phyloP scores from a whole-genome alignment of 2,329 filamentous ascomycete genomes.

The Claviceps spartinae region DNA sequence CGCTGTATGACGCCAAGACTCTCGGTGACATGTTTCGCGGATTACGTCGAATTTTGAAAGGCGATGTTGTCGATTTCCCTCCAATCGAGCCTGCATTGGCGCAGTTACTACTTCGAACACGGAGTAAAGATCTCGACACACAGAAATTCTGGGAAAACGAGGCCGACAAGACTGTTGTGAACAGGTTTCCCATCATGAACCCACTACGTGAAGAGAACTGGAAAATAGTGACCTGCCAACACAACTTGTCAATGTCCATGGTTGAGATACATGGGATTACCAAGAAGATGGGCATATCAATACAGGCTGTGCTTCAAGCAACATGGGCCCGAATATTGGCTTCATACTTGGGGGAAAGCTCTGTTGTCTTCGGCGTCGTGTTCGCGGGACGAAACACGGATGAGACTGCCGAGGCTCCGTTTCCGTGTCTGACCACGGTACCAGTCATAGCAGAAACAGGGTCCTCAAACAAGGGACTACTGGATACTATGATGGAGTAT shows the following conservation, averaged over 20 bases:
- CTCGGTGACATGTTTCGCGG: constrained; percentile 51
- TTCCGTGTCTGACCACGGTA: constrained; percentile 73
- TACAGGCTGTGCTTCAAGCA: constrained; percentile 64
- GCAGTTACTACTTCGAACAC: constrained; percentile 25
- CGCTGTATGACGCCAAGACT: constrained; percentile 73
- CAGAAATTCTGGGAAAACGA: constrained; percentile 50
- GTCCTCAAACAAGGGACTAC: constrained; percentile 39
- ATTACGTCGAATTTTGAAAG: constrained; percentile 26
- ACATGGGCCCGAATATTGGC: constrained; percentile 66
- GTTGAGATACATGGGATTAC: constrained; percentile 41
- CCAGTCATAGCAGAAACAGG: constrained; percentile 51
- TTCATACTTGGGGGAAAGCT: constrained; percentile 60
- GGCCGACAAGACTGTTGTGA: constrained; percentile 40
- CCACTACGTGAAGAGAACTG: constrained; percentile 35
- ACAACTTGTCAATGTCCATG: constrained; percentile 24
- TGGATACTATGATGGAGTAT: constrained; percentile 49
- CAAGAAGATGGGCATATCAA: constrained; percentile 45
- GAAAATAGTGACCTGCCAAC: constrained; percentile 20
- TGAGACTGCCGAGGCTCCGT: constrained; percentile 43
- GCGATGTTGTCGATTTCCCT: constrained; percentile 5
- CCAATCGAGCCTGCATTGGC: constrained; percentile 24
- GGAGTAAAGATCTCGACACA: constrained; percentile 18
- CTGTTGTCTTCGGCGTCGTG: constrained; percentile 66
- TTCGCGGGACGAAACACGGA: constrained; percentile 60
- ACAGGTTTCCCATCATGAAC: constrained; percentile 64